A percentile compares a stretch with the other conserved stretches of the same genome.
Conservation (phyloP, 495 filamentous ascomycete species). For the Podospora bellae-mahoneyi region DNA sequence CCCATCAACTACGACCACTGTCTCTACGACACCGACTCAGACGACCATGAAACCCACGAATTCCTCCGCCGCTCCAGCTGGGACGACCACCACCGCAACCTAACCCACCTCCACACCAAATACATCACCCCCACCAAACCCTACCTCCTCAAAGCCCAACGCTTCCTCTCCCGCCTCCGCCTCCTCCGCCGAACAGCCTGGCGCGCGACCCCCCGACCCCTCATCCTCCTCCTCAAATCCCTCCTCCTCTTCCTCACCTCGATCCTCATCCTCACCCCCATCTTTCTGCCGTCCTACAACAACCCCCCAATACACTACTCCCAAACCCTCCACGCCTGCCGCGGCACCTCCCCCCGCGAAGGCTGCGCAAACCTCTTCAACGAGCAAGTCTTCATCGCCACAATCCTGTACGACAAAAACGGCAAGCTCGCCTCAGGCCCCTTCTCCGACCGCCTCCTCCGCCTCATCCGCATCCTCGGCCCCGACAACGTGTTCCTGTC, state of each 20-base stretch:
- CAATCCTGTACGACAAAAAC: constrained; percentile 65
- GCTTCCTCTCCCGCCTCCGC: constrained; percentile 1
- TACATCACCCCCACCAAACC: neutral
- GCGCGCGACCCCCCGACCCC: neutral
- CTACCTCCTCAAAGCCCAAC: neutral
- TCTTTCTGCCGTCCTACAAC: constrained; percentile 61
- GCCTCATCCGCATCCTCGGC: constrained; percentile 60
- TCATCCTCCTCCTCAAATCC: neutral
- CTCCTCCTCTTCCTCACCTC: neutral
- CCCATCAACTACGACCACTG: neutral
- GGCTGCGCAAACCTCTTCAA: constrained; percentile 61
- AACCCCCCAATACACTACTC: constrained; percentile 42
- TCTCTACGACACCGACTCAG: neutral
- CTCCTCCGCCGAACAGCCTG: constrained; percentile 1
- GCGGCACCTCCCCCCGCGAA: constrained; percentile 25
- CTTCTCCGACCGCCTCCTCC: constrained; percentile 63
- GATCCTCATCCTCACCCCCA: constrained; percentile 37
- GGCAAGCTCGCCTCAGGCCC: constrained; percentile 53
- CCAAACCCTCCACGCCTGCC: constrained; percentile 28
- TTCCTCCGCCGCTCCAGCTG: neutral
- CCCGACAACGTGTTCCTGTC: constrained; percentile 55
- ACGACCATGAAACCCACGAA: neutral
- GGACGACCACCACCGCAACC: neutral
- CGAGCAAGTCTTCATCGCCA: constrained; percentile 73
- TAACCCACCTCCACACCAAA: neutral